Evolutionary conservation across 306 rosid genomes (phyloP), one percentile per base, ranked within the genome.

Genomic region (Abrus precatorius): DNA sequence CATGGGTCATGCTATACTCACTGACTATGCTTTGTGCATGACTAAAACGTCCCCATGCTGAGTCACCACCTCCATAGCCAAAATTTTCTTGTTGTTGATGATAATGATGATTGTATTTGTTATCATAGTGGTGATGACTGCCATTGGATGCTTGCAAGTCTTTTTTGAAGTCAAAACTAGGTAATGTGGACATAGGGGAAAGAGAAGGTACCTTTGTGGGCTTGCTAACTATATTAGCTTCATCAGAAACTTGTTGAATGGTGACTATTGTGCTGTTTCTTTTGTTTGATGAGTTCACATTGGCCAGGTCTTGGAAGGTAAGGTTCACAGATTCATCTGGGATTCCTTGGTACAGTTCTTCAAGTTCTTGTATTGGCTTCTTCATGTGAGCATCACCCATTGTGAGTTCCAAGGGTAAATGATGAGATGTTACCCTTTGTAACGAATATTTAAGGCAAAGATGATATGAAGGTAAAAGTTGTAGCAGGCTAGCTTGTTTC

Each of bases 281-380:
- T 61, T 78, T 85, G 14, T 83, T 86, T 5, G 83, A 59, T 53
- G 84, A 30, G 29, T 76, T 84, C 36, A 85, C 72, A 0, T 86
- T 47, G 10, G 97, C 93, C 1, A 90, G 84, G 89, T 92, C 86
- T 64, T 90, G 80, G 69, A 94, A 92, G 30, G 98, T 90, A 32
- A 89, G 96, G 84, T 94, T 89, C 11, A 90, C 97, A 0, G 98
- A 94, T 41, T 94, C 98, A 43, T 94, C 98, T 8, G 97, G 97
- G 36, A 94, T 82, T 38, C 97, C 97, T 12, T 48, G 85, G 81
- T 94, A 94, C 78, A 94, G 36, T 67, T 89, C 89, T 78, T 92
- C 97, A 62, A 92, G 98, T 34, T 65, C 72, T 13, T 78, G 69
- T 28, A 40, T 29, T 10, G 4, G 5, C 9, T 44, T 44, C 12